Conservation (phyloP, 2,329 filamentous ascomycete genomes). For the Botryosphaeria dothidea region DNA sequence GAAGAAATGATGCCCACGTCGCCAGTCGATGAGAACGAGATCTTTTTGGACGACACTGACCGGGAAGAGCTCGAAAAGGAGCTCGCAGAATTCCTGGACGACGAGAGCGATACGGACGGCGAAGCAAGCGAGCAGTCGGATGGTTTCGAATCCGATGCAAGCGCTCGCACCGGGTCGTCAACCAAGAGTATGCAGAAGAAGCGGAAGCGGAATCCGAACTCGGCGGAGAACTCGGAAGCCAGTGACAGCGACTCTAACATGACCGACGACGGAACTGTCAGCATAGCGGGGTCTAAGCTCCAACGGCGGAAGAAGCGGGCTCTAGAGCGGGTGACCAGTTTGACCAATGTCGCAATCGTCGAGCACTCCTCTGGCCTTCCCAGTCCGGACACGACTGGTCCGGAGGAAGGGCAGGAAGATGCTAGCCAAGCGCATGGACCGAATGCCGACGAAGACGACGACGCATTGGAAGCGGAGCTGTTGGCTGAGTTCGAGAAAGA, state of each 20-base stretch:
- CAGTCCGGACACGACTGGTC: slow-evolving; percentile 41
- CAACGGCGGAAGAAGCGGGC: slow-evolving; percentile 52
- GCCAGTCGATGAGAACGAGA: slow-evolving; percentile 10
- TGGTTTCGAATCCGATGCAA: slow-evolving; percentile 37
- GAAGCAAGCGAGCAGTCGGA: slow-evolving; percentile 32
- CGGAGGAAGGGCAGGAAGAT: slow-evolving; percentile 44
- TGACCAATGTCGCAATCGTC: slow-evolving; percentile 44
- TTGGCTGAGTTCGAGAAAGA: slow-evolving; percentile 41
- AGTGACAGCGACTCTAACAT: slow-evolving; percentile 43
- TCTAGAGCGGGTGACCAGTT: slow-evolving; percentile 47
- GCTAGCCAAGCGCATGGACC: slow-evolving; percentile 34
- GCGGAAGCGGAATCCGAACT: slow-evolving; percentile 35
- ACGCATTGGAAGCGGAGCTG: slow-evolving; percentile 54
- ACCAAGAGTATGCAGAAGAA: slow-evolving; percentile 38
- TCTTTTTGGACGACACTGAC: slow-evolving; percentile 44
- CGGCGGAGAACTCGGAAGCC: slow-evolving; percentile 37
- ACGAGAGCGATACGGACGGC: slow-evolving; percentile 45
- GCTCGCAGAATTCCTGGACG: slow-evolving; percentile 69
- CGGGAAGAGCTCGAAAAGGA: slow-evolving; percentile 57
- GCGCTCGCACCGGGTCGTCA: slow-evolving; percentile 30
- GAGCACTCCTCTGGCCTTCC: slow-evolving; percentile 43
- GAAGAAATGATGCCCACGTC: slow-evolving; percentile 17
- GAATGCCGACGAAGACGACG: slow-evolving; percentile 52
- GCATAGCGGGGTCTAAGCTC: slow-evolving; percentile 39
- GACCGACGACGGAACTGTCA: slow-evolving; percentile 20